Evolutionary conservation across 2,329 filamentous ascomycete species (phyloP).

Genomic region (Ophioceras dolichostomum): DNA sequence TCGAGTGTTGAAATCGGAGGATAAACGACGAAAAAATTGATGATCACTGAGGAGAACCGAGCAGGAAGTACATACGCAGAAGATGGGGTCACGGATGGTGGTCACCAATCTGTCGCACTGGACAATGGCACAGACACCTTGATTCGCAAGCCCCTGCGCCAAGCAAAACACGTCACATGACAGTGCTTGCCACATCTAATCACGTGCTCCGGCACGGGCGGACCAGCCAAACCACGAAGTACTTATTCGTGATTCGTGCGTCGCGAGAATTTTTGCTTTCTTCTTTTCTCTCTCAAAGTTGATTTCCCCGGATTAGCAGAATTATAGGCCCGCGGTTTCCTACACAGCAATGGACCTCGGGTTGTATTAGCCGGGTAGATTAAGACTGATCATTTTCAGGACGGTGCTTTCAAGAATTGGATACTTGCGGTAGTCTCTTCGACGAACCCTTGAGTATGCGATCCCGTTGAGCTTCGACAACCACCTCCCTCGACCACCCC

Average conservation of each 20-base stretch:
- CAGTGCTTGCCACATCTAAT: neutral
- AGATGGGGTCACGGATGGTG: no score
- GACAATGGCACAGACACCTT: neutral
- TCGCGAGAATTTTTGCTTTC: constrained; percentile 16
- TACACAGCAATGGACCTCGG: constrained; percentile 27
- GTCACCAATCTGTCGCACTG: neutral
- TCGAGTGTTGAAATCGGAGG: no score
- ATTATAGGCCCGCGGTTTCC: constrained; percentile 36
- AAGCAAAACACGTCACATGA: neutral
- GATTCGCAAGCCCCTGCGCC: neutral
- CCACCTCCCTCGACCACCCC: no score
- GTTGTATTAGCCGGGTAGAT: constrained; percentile 50
- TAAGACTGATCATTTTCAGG: constrained; percentile 19
- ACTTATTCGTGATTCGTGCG: neutral
- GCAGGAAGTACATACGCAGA: no score
- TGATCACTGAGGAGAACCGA: no score
- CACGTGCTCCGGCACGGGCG: neutral
- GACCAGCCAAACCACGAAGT: neutral
- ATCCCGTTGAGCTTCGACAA: constrained; percentile 56
- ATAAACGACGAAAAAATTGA: no score
- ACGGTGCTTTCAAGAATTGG: constrained; percentile 54
- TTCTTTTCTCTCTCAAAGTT: constrained; percentile 37
- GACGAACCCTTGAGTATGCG: constrained; percentile 32
- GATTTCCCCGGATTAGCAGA: constrained; percentile 40
- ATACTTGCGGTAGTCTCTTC: constrained; percentile 30